Evolutionary conservation across 2,329 filamentous ascomycete species (phyloP).

Genomic region (Neofusicoccum kwambonambiense): DNA sequence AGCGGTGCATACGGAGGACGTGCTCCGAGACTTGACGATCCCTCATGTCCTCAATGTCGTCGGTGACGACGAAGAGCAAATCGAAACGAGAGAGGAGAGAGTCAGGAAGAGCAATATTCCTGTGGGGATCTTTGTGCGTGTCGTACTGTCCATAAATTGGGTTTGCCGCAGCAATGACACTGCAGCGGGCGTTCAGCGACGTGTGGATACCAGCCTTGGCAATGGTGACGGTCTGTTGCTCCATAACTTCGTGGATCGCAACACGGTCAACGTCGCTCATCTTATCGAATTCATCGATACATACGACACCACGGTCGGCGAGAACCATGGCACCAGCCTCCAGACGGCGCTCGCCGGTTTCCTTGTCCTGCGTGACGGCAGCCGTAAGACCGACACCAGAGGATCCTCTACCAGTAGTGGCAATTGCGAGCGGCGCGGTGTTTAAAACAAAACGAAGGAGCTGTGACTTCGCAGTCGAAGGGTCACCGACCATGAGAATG

Average conservation of each 20-base stretch:
- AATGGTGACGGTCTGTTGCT: conserved; percentile 98
- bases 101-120: conserved; percentile 96
- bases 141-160: conserved; percentile 98
- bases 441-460: conserved; percentile 95
- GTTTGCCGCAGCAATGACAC: conserved; percentile 93
- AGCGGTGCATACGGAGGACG: conserved; percentile 94
- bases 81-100: conserved; percentile 98
- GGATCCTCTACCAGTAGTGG: conserved; percentile 92
- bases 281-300: conserved; percentile 99
- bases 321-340: conserved; percentile 99
- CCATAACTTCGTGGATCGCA: conserved; percentile 99
- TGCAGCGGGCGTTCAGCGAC: conserved; percentile 92
- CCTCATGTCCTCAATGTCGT: conserved; percentile 92
- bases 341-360: conserved; percentile 89
- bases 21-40: conserved; percentile 94
- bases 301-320: conserved; percentile 92
- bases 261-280: conserved; percentile 99
- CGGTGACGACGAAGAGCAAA: conserved; percentile 93
- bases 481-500: conserved; percentile 98
- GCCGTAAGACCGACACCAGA: conserved; percentile 97
- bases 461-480: conserved; percentile 98
- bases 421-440: conserved; percentile 92
- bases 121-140: conserved; percentile 96
- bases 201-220: conserved; percentile 98
- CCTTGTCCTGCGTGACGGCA: conserved; percentile 93